Evolutionary conservation across 2,329 filamentous ascomycete species (phyloP), one percentile per base, ranked within the genome.

Genomic region (Colletotrichum sp.): DNA sequence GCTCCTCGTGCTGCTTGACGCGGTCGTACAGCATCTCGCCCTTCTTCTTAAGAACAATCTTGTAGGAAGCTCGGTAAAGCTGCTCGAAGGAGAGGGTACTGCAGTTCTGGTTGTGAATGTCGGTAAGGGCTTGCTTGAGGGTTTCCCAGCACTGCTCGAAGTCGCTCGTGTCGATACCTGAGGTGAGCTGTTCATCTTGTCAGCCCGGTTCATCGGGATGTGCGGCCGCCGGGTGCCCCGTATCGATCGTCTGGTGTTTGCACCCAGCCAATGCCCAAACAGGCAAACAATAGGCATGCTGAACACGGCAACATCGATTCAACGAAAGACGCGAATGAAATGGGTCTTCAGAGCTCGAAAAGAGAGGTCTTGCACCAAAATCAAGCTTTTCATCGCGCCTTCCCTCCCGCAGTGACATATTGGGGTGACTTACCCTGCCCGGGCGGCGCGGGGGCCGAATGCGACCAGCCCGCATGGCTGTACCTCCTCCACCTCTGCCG

Each of bases 41-140:
- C 79, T 96, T 94, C 86, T 96, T 98, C 85, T 94, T 95, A 44
- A 98, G 87, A 1, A 99, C 96, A 25, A 99, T 95, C 84, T 97
- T 96, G 86, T 99, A 99, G 7, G 95, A 95, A 71, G 95, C 95
- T 74, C 97, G 94, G 86, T 99, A 99, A 1, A 99, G 91, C 81
- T 98, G 94, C 84, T 99, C 97, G 87, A 98, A 99, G 1, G 96
- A 98, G 4, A 99, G 91, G 19, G 91, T 90, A 12, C 96, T 98
- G 76, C 96, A 96, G 83, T 98, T 97, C 84, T 98, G 96, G 74
- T 93, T 94, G 86, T 99, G 96, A 67, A 99, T 99, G 82, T 98
- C 95, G 72, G 88, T 89, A 69, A 99, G 91, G 6, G 96, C 96
- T 64, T 92, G 90, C 62, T 93, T 89, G 9, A 99, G 91, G 61